Conservation (phyloP, 768 basidiomycete genomes). For the Leccinum sublutescens region DNA sequence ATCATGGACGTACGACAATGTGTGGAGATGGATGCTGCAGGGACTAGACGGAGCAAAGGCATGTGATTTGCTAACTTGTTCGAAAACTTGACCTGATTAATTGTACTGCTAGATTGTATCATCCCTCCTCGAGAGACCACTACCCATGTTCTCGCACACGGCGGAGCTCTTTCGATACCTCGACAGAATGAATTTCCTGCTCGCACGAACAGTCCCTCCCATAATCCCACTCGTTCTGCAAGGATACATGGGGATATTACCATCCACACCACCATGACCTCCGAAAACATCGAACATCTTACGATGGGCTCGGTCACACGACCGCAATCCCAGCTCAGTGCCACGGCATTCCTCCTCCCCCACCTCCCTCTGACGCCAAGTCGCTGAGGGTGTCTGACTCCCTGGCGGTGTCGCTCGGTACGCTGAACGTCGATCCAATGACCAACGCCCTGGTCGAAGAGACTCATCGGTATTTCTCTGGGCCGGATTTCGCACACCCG, state of each 20-base stretch:
- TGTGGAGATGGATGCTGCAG: constrained; percentile 68
- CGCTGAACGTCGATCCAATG: constrained; percentile 26
- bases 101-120: constrained; percentile 46
- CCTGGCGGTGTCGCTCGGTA: constrained; percentile 1
- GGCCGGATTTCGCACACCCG: constrained; percentile 67
- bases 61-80: neutral
- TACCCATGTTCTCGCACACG: constrained; percentile 65
- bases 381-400: neutral
- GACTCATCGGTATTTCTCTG: constrained; percentile 59
- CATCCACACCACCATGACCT: neutral
- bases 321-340: constrained; percentile 17
- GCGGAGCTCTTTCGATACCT: constrained; percentile 40
- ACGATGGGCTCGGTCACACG: constrained; percentile 10
- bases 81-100: neutral
- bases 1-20: constrained; percentile 71
- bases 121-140: constrained; percentile 69
- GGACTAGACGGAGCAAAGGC: constrained; percentile 16
- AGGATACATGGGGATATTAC: neutral
- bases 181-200: neutral
- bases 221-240: neutral
- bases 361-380: constrained; percentile 12
- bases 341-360: constrained; percentile 14
- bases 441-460: constrained; percentile 69
- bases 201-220: neutral
- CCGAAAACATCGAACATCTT: neutral